Evolutionary conservation across 441 rosid species (phyloP).

Genomic region (Euphorbia celastroides): DNA sequence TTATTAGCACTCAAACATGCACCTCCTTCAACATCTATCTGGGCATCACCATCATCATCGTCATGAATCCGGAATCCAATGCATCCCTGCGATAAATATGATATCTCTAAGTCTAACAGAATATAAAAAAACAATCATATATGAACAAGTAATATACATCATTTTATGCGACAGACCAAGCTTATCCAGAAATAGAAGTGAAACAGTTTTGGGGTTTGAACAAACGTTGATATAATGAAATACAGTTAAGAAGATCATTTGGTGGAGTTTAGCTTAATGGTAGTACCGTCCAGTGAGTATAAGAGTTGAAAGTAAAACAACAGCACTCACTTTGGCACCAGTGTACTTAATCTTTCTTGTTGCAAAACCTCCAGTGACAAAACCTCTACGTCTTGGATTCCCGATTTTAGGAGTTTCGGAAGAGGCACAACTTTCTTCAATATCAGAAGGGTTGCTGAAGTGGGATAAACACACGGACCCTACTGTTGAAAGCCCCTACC

Average conservation of each 20-base stretch:
- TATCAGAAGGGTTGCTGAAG: slow-evolving; percentile 35
- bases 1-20: slow-evolving; percentile 32
- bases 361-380: slow-evolving; percentile 38
- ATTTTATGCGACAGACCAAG: slow-evolving; percentile 1
- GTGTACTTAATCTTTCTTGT: slow-evolving; percentile 23
- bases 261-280: neutral
- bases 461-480: slow-evolving; percentile 34
- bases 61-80: slow-evolving; percentile 56
- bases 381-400: slow-evolving; percentile 30
- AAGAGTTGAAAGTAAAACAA: slow-evolving; percentile 6
- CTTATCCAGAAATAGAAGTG: slow-evolving; percentile 9
- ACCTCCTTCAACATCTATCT: slow-evolving; percentile 39
- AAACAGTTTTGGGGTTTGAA: too few relatives aligned
- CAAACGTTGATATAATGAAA: too few relatives aligned
- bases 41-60: slow-evolving; percentile 41
- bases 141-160: neutral
- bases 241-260: neutral
- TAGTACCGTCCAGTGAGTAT: neutral
- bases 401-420: slow-evolving; percentile 35
- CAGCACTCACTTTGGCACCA: slow-evolving; percentile 49
- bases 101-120: slow-evolving; percentile 18
- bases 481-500: slow-evolving; percentile 33
- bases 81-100: slow-evolving; percentile 43
- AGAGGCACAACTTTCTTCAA: slow-evolving; percentile 70
- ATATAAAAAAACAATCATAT: slow-evolving; percentile 4